Percentiles rank a stretch among this genome's conserved stretches.
Evolutionary conservation across 2,329 filamentous ascomycete species (phyloP).

Genomic region (Sphaerulina vaccinii): DNA sequence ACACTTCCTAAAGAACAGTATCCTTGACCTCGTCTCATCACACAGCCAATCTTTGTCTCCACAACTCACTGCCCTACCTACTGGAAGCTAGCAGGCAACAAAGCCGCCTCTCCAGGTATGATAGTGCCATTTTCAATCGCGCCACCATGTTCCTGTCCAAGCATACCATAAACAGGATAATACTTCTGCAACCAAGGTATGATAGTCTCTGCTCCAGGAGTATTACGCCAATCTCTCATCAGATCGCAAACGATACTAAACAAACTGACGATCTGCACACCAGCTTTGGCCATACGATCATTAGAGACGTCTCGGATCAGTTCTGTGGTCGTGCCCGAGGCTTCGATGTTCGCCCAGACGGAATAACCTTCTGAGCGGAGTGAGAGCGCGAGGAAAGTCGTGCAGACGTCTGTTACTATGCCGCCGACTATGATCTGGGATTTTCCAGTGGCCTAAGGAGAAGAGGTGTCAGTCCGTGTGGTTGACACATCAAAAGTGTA

Average conservation of each 20-base stretch:
- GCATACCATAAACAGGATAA: slow-evolving; percentile 62
- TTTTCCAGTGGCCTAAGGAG: slow-evolving; percentile 58
- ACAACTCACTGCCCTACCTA: neutral
- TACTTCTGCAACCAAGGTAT: slow-evolving; percentile 65
- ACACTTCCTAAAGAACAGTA: too few species aligned
- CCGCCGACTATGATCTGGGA: slow-evolving; percentile 71
- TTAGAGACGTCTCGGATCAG: slow-evolving; percentile 65
- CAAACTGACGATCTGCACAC: slow-evolving; percentile 62
- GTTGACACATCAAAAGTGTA: neutral
- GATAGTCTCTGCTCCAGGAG: slow-evolving; percentile 53
- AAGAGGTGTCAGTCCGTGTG: neutral
- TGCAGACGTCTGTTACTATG: slow-evolving; percentile 74
- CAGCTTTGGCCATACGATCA: slow-evolving; percentile 64
- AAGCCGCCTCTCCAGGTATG: slow-evolving; percentile 52
- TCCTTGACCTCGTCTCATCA: neutral
- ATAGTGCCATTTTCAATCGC: slow-evolving; percentile 62
- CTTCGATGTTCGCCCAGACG: slow-evolving; percentile 71
- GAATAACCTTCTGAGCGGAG: slow-evolving; percentile 69
- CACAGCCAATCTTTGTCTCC: neutral
- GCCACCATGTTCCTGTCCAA: slow-evolving; percentile 61
- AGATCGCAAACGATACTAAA: slow-evolving; percentile 65
- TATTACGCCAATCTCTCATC: slow-evolving; percentile 68
- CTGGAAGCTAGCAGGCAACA: slow-evolving; percentile 21
- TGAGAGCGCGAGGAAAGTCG: slow-evolving; percentile 70
- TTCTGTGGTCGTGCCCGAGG: slow-evolving; percentile 63